Conservation (phyloP, 2,329 filamentous ascomycete species). For the Ophiosphaerella narmari region DNA sequence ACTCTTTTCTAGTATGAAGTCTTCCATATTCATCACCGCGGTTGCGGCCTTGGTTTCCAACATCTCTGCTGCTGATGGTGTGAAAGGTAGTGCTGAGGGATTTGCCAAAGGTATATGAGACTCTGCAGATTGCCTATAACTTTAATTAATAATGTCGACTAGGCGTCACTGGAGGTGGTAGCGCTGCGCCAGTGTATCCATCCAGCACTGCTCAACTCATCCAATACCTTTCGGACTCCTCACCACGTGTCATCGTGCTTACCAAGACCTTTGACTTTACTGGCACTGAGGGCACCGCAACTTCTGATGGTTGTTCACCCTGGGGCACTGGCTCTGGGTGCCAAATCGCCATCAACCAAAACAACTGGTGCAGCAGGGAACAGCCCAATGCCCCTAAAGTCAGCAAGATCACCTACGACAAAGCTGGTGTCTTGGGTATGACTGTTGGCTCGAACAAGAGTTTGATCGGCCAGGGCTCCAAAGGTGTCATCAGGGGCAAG, state of each 20-base stretch:
- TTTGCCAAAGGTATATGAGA: slow-evolving; percentile 27
- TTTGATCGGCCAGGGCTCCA: slow-evolving; percentile 57
- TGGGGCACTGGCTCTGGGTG: slow-evolving; percentile 57
- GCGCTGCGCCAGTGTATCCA: slow-evolving; percentile 27
- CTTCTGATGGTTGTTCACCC: slow-evolving; percentile 61
- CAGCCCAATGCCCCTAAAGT: slow-evolving; percentile 56
- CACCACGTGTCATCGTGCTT: slow-evolving; percentile 62
- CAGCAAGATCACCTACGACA: slow-evolving; percentile 54
- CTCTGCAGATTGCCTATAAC: too few species aligned
- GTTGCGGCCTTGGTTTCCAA: slow-evolving; percentile 14
- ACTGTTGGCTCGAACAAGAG: slow-evolving; percentile 63
- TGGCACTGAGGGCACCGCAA: slow-evolving; percentile 59
- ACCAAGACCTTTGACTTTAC: slow-evolving; percentile 62
- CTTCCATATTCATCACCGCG: background rate
- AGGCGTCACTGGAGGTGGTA: slow-evolving; percentile 31
- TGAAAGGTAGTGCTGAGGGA: slow-evolving; percentile 31
- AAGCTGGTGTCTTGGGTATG: slow-evolving; percentile 58
- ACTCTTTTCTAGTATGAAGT: background rate
- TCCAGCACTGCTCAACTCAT: slow-evolving; percentile 56
- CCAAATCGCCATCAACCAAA: slow-evolving; percentile 63
- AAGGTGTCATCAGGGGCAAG: slow-evolving; percentile 63
- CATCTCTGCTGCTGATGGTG: slow-evolving; percentile 27
- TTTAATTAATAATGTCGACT: background rate
- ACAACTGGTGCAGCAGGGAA: slow-evolving; percentile 63
- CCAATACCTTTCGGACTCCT: slow-evolving; percentile 61